Conservation (phyloP, 352 stramenopile species). For the Phytophthora fragariae region DNA sequence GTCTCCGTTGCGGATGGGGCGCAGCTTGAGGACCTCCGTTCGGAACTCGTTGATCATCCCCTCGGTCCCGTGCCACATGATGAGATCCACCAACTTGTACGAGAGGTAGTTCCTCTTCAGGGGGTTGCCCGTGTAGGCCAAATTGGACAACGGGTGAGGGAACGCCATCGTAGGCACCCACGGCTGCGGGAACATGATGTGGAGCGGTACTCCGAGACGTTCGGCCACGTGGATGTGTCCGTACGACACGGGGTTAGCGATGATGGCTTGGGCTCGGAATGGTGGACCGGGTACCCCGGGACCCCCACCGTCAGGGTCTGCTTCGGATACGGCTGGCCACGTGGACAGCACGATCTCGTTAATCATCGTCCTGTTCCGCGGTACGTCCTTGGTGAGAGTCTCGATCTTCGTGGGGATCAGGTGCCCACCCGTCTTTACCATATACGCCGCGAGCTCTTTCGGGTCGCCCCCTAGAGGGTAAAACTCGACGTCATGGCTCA, state of each 20-base stretch:
- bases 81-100: slow-evolving; percentile 85
- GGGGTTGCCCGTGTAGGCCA: slow-evolving; percentile 70
- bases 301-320: slow-evolving; percentile 74
- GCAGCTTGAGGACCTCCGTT: slow-evolving; percentile 56
- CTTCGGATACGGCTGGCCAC: slow-evolving; percentile 83
- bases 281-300: slow-evolving; percentile 44
- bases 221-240: slow-evolving; percentile 94
- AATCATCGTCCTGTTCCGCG: slow-evolving; percentile 88
- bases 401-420: slow-evolving; percentile 69
- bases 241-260: slow-evolving; percentile 92
- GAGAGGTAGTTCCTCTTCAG: slow-evolving; percentile 75
- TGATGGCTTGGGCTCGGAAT: slow-evolving; percentile 92
- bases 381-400: slow-evolving; percentile 62
- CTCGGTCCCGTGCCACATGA: slow-evolving; percentile 70
- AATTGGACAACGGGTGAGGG: slow-evolving; percentile 87
- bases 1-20: slow-evolving; percentile 63
- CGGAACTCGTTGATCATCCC: slow-evolving; percentile 86
- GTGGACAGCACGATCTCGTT: slow-evolving; percentile 87
- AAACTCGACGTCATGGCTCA: slow-evolving; percentile 67
- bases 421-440: slow-evolving; percentile 84
- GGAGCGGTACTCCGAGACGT: slow-evolving; percentile 88
- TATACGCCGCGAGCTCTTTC: slow-evolving; percentile 84
- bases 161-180: slow-evolving; percentile 88
- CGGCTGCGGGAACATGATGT: slow-evolving; percentile 94
- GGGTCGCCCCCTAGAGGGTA: slow-evolving; percentile 71